Conservation (phyloP, 768 basidiomycete species). For the Serendipita vermifera region DNA sequence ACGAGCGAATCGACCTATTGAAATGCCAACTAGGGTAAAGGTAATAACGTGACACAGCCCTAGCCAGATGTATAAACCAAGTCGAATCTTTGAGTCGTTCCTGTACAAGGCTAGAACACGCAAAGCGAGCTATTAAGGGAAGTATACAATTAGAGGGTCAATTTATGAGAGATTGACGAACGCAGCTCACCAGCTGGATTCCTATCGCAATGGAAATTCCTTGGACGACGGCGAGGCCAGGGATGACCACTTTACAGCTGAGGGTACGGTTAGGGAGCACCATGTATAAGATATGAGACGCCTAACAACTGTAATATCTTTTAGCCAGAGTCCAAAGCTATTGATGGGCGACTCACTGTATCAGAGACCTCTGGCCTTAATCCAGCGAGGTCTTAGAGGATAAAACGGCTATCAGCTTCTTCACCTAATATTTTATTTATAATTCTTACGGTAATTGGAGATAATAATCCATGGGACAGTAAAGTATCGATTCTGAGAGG, state of each 20-base stretch:
- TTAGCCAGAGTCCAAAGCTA: no score
- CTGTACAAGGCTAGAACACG: slow-evolving; percentile 3
- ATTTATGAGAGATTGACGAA: no score
- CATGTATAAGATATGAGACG: no score
- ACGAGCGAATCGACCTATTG: not conserved
- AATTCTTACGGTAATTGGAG: not conserved
- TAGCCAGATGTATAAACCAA: not conserved
- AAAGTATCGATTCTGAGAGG: not conserved
- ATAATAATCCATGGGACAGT: not conserved
- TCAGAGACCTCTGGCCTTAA: not conserved
- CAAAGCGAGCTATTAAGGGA: slow-evolving; percentile 3
- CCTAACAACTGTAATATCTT: no score
- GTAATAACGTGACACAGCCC: not conserved
- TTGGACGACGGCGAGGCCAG: slow-evolving; percentile 5
- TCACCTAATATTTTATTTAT: no score
- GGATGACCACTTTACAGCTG: slow-evolving; percentile 1
- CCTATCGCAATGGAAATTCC: slow-evolving; percentile 2
- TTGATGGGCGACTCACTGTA: not conserved
- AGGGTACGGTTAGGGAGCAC: no score
- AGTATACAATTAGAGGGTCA: no score
- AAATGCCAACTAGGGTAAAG: not conserved
- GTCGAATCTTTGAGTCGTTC: not conserved
- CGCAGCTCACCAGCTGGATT: not conserved
- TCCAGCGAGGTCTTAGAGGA: not conserved
- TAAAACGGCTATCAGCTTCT: no score